Evolutionary conservation across 2,329 filamentous ascomycete genomes (phyloP).

Genomic region (Juglanconis oblonga): DNA sequence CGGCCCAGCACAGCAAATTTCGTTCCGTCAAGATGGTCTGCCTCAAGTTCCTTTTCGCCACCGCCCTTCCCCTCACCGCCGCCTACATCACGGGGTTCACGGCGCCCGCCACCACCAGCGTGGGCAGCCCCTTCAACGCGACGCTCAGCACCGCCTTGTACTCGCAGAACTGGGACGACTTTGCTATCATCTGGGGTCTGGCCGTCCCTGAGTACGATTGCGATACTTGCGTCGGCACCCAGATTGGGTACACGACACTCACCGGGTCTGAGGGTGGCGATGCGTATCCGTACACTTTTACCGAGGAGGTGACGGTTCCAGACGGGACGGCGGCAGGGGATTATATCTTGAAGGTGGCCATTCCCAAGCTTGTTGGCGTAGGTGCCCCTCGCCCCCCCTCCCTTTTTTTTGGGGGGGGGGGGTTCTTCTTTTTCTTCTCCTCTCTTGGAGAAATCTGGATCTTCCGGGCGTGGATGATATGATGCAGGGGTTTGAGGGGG

Average conservation of each 20-base stretch:
- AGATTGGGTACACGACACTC: conserved; percentile 27
- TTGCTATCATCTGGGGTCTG: conserved; percentile 30
- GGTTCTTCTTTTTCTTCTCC: too few relatives aligned
- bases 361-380: conserved; percentile 12
- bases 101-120: conserved; percentile 22
- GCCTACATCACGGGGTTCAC: conserved; percentile 25
- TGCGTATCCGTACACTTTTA: conserved; percentile 13
- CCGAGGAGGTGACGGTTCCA: not conserved
- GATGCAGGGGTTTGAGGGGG: too few relatives aligned
- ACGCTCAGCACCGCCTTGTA: conserved; percentile 28
- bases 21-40: conserved; percentile 15
- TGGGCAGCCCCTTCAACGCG: conserved; percentile 25
- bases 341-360: conserved; percentile 8
- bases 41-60: conserved; percentile 19
- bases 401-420: too few relatives aligned
- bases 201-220: conserved; percentile 5
- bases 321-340: conserved; percentile 2
- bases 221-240: conserved; percentile 25
- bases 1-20: too few relatives aligned
- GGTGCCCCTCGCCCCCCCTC: not conserved
- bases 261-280: conserved; percentile 11
- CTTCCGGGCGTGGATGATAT: too few relatives aligned
- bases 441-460: too few relatives aligned
- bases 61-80: conserved; percentile 22
- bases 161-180: conserved; percentile 34